A percentile compares a stretch with the other conserved stretches of the same genome.
Evolutionary conservation across 306 rosid species (phyloP).

Genomic region (Delonix regia): DNA sequence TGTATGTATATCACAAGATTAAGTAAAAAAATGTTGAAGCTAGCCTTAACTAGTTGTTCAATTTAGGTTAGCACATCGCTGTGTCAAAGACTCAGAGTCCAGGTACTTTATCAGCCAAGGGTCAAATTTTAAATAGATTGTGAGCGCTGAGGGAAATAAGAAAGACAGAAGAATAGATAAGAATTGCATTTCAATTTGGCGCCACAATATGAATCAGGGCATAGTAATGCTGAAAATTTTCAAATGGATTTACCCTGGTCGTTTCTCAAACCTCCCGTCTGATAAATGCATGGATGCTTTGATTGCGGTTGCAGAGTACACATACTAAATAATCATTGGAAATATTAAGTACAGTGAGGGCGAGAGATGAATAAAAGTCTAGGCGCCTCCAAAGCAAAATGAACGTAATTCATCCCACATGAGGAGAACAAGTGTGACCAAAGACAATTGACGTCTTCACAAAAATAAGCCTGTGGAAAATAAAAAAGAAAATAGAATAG

Average conservation of each 20-base stretch:
- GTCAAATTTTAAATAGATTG: not conserved
- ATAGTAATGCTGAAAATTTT: not conserved
- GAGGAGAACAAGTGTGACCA: not conserved
- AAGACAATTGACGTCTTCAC: constrained; percentile 15
- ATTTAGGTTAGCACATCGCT: not conserved
- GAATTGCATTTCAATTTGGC: not conserved
- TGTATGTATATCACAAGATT: constrained; percentile 11
- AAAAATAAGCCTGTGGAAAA: not conserved
- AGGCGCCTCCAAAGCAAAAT: not conserved
- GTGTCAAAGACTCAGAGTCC: not conserved
- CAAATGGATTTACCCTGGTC: not conserved
- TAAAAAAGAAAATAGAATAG: constrained; percentile 7
- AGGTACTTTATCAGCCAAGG: not conserved
- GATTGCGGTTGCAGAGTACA: not conserved
- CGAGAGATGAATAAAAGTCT: not conserved
- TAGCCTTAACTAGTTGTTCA: not conserved
- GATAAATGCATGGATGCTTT: not conserved
- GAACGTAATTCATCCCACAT: not conserved
- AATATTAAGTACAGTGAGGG: not conserved
- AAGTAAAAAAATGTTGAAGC: not conserved
- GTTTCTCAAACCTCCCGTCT: not conserved
- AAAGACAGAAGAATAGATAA: not conserved
- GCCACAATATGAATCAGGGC: not conserved
- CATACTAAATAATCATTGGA: not conserved
- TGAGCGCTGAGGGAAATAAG: not conserved